These are phyloP conservation scores for Claviceps cyperi DNA, from an alignment of 2,329 filamentous ascomycete species.

Conservation along the genomic window DNA sequence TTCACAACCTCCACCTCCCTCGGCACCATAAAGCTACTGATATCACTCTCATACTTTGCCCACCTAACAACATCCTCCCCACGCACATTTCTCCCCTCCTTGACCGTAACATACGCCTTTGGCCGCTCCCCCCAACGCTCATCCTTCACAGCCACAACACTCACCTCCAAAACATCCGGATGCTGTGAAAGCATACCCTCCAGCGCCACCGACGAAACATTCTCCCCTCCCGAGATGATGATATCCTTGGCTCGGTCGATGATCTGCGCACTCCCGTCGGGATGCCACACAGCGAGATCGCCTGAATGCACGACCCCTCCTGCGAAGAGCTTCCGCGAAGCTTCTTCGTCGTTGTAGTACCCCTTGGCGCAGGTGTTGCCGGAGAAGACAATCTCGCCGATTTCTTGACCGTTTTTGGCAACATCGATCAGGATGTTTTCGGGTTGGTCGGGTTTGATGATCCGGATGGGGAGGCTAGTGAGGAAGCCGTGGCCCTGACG, in stretches of 20 bases:
- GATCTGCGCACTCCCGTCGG: constrained; percentile 83
- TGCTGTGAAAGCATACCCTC: constrained; percentile 83
- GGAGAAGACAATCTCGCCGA: constrained; percentile 56
- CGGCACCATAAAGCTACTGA: constrained; percentile 83
- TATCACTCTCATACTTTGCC: constrained; percentile 66
- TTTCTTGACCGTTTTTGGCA: constrained; percentile 31
- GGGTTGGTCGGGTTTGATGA: constrained; percentile 66
- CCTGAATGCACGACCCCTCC: constrained; percentile 82
- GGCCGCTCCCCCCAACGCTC: constrained; percentile 92
- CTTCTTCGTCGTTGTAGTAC: constrained; percentile 81
- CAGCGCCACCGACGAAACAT: constrained; percentile 86
- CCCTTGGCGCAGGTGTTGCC: constrained; percentile 88
- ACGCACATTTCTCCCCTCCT: constrained; percentile 37
- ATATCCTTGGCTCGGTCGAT: constrained; percentile 93
- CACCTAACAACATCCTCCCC: constrained; percentile 62
- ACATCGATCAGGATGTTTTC: constrained; percentile 39
- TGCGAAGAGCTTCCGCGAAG: constrained; percentile 73
- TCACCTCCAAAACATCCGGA: constrained; percentile 78
- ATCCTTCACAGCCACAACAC: constrained; percentile 76
- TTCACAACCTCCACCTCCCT: constrained; percentile 60
- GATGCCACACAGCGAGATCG: constrained; percentile 85
- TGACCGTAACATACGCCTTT: constrained; percentile 80
- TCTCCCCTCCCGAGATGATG: constrained; percentile 94
- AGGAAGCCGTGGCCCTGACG: constrained; percentile 87
- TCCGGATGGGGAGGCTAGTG: constrained; percentile 62